These are phyloP conservation scores for Leavenworthia alabamica DNA, from an alignment of 345 rosid species.

Conservation along the genomic window DNA sequence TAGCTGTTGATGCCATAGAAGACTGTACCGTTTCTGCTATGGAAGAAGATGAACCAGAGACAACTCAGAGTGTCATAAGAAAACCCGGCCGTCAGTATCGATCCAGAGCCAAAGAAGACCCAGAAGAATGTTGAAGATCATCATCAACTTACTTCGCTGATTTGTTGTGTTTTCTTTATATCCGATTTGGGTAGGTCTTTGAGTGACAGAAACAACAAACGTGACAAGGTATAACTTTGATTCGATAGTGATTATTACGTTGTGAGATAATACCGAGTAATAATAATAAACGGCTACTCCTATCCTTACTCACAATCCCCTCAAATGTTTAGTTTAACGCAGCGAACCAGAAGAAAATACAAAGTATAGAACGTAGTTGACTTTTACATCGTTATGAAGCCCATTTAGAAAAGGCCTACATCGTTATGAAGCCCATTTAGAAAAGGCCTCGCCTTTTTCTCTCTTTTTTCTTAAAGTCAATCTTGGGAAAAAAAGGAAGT, in stretches of 20 bases:
- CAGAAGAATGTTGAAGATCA: constrained; percentile 28
- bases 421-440: background rate
- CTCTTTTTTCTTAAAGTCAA: background rate
- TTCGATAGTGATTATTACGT: background rate
- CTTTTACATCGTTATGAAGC: background rate
- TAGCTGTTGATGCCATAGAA: constrained; percentile 37
- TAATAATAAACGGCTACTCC: background rate
- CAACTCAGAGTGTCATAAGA: background rate
- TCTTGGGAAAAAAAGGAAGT: background rate
- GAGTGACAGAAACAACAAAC: background rate
- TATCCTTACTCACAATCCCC: background rate
- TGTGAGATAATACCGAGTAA: background rate
- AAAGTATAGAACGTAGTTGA: constrained; percentile 1
- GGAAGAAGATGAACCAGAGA: constrained; percentile 66
- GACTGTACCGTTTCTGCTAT: constrained; percentile 42
- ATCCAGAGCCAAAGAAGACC: constrained; percentile 34
- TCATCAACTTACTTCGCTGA: background rate
- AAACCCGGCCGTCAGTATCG: constrained; percentile 57
- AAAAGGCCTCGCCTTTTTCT: constrained; percentile 3
- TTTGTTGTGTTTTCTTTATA: background rate
- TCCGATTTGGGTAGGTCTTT: background rate
- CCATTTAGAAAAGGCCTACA: background rate
- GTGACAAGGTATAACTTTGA: background rate
- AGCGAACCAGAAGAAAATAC: background rate
- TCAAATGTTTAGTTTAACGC: background rate